Evolutionary conservation across 2,329 filamentous ascomycete species (phyloP), one percentile per base, ranked within the genome.

Genomic region (Alternaria brassicae): DNA sequence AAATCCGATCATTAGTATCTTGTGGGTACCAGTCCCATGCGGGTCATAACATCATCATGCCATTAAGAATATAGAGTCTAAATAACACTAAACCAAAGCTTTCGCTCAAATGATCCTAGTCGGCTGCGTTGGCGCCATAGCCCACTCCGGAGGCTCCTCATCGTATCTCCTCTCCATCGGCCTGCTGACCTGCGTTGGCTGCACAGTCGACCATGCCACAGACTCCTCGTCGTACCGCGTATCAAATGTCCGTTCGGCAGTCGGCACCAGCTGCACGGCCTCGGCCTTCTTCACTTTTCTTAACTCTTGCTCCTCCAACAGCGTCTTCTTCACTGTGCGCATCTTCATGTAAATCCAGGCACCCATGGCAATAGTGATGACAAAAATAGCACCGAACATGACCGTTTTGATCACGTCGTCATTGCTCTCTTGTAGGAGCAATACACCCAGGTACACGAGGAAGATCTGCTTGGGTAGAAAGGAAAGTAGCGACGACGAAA

Each of bases 401-500:
- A 73, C 50, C 0, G 67, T 74, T 56, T 77, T 70, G 42, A 69
- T 61, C 5, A 58, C 39, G 36, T 66, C 68, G 36, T 71, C 65
- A 4, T 67, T 65, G n/a, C 65, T 66, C 6, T 74, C 47, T 42
- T 75, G 62, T 1, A 77, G 65, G 2, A 77, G 65, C 7, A 77
- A 54, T 7, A 77, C 72, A 49, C 74, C 74, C 9, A 77, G 59
- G 53, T 76, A 77, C 12, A 77, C 74, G 32, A 77, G 69, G 58
- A 77, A 74, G 37, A 76, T 72, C 49, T 77, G 74, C 59, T 77
- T 77, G 6, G 73, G 74, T 6, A 77, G 61, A 75, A 28, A 73
- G 60, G 39, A 76, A 67, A 5, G 74, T 76, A 1, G 74, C 72
- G 39, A 77, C 66, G 36, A 72, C 66, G 32, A 77, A 77, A 55